Percentiles rank a stretch among this genome's conserved stretches.
Conservation (phyloP, 2,329 filamentous ascomycete species). For the Shiraia sp. region DNA sequence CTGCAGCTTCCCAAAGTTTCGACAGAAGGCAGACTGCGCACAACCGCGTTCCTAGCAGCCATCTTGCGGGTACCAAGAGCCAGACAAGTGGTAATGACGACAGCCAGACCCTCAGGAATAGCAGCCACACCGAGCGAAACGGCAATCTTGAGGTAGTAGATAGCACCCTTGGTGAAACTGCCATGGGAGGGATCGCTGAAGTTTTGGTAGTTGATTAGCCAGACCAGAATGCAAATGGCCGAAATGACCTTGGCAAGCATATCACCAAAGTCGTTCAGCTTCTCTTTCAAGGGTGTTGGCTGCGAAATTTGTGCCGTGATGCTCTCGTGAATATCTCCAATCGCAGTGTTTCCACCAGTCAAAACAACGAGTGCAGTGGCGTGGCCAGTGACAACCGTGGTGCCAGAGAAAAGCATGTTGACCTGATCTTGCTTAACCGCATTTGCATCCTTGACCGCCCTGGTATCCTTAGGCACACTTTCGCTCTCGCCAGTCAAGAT, state of each 20-base stretch:
- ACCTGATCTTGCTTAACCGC: slow-evolving; percentile 96
- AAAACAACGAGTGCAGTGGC: slow-evolving; percentile 88
- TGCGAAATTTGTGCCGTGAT: slow-evolving; percentile 98
- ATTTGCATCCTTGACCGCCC: slow-evolving; percentile 71
- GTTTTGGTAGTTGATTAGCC: slow-evolving; percentile 97
- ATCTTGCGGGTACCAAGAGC: slow-evolving; percentile 97
- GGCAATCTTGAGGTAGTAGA: slow-evolving; percentile 99
- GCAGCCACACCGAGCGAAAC: slow-evolving; percentile 97
- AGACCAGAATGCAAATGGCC: slow-evolving; percentile 92
- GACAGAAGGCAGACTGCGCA: slow-evolving; percentile 92
- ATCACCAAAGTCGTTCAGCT: slow-evolving; percentile 97
- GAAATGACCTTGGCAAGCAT: slow-evolving; percentile 97
- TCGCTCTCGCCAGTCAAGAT: slow-evolving; percentile 97
- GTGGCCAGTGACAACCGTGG: slow-evolving; percentile 92
- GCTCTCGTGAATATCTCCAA: slow-evolving; percentile 98
- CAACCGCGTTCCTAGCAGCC: slow-evolving; percentile 97
- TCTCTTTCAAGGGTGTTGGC: slow-evolving; percentile 96
- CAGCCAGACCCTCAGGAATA: slow-evolving; percentile 94
- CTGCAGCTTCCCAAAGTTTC: slow-evolving; percentile 99
- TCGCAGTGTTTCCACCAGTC: slow-evolving; percentile 88
- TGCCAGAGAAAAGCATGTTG: slow-evolving; percentile 98
- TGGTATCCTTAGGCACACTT: slow-evolving; percentile 85
- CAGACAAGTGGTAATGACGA: slow-evolving; percentile 98
- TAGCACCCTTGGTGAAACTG: slow-evolving; percentile 92
- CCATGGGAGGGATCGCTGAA: slow-evolving; percentile 95